Evolutionary conservation across 305 asterid species (phyloP).

Genomic region (Fraxinus nigra): DNA sequence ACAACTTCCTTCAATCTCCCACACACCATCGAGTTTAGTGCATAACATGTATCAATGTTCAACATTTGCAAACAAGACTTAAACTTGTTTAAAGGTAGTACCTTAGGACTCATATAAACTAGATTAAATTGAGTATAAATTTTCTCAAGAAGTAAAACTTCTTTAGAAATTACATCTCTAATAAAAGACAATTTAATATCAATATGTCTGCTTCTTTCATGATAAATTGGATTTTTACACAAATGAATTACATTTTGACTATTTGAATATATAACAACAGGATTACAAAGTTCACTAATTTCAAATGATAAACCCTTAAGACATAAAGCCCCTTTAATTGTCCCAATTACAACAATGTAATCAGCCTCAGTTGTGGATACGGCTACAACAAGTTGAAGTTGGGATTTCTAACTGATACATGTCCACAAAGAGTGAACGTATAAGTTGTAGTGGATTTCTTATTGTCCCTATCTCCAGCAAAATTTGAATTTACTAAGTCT

Average conservation of each 20-base stretch:
- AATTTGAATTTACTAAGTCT: no score
- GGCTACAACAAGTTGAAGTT: no score
- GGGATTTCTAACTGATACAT: no score
- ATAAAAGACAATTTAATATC: background rate
- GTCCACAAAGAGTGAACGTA: no score
- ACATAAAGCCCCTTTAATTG: background rate
- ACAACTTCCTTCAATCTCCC: no score
- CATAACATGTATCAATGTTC: background rate
- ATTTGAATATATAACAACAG: background rate
- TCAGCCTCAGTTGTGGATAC: no score
- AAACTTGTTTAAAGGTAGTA: background rate
- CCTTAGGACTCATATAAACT: background rate
- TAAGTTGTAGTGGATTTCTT: no score
- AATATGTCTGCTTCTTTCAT: background rate
- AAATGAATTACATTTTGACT: background rate
- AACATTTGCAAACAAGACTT: background rate
- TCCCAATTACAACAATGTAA: background rate
- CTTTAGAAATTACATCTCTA: background rate
- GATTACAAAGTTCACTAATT: background rate
- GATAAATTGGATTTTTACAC: background rate
- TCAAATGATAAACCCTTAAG: background rate
- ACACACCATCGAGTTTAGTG: background rate
- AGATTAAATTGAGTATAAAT: background rate
- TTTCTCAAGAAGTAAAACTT: background rate
- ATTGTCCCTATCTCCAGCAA: no score